phyloP scores from a whole-genome alignment of 1,284 basidiomycete genomes.

The Cutaneotrichosporon sp. region DNA sequence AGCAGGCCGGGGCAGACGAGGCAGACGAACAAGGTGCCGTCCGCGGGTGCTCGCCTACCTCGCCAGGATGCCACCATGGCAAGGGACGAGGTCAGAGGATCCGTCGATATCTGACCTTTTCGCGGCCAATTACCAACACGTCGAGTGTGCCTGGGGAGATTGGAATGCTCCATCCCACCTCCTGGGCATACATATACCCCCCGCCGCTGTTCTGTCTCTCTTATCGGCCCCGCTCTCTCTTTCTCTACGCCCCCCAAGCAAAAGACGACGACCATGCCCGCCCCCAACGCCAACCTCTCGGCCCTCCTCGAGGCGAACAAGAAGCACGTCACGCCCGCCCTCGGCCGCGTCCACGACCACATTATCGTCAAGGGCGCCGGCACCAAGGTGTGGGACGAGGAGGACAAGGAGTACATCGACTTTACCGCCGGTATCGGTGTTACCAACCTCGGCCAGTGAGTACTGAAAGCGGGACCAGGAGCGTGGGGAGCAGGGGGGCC shows the following conservation, averaged over 20 bases:
- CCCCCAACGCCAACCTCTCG: slow-evolving; percentile 24
- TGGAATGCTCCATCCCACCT: background rate
- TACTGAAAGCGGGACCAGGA: background rate
- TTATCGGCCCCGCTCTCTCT: background rate
- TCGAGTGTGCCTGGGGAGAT: background rate
- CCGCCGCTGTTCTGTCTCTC: no score
- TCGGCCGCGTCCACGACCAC: slow-evolving; percentile 56
- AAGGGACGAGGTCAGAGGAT: no score
- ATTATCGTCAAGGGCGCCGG: slow-evolving; percentile 76
- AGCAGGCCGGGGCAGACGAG: no score
- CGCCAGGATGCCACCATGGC: background rate
- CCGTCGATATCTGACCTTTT: background rate
- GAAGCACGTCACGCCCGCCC: slow-evolving; percentile 39
- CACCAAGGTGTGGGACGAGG: slow-evolving; percentile 65
- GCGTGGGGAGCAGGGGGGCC: background rate
- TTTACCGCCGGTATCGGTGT: slow-evolving; percentile 81
- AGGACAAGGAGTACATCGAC: slow-evolving; percentile 70
- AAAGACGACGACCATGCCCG: slow-evolving; percentile 22
- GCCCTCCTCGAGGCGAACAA: slow-evolving; percentile 28
- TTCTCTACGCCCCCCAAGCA: background rate
- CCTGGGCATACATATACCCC: background rate
- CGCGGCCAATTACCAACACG: background rate
- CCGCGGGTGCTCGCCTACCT: background rate
- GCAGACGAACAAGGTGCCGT: no score
- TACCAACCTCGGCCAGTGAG: slow-evolving; percentile 28